These are phyloP conservation scores for Fusarium dlaminii DNA, from an alignment of 2,329 filamentous ascomycete species.

Conservation along the genomic window DNA sequence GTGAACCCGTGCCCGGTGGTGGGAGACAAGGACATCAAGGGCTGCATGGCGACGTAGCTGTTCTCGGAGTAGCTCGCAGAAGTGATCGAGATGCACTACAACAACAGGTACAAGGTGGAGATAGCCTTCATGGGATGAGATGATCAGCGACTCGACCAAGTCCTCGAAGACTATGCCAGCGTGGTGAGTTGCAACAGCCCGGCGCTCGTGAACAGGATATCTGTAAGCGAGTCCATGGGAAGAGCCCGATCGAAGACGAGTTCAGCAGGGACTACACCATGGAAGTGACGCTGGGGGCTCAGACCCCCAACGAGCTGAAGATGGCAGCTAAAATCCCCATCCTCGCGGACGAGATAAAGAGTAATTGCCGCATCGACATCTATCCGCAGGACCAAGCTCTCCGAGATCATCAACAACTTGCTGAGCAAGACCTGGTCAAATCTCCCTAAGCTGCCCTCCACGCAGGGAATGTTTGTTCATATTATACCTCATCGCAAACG, in stretches of 20 bases:
- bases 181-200: neutral
- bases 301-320: rapidly evolving
- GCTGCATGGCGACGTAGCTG: neutral
- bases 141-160: neutral
- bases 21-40: neutral
- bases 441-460: no score
- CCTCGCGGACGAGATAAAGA: no score
- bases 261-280: no score
- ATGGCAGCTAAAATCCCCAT: no score
- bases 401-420: no score
- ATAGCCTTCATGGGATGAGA: neutral
- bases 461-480: rapidly evolving
- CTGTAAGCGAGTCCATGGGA: neutral
- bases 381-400: no score
- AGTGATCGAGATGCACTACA: neutral
- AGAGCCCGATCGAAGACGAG: no score
- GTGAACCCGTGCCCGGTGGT: neutral
- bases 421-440: no score
- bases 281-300: no score
- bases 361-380: no score
- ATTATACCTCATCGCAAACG: rapidly evolving
- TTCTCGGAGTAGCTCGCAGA: neutral
- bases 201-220: neutral
- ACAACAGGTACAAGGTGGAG: neutral
- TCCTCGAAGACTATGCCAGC: rapidly evolving